These are phyloP conservation scores for Aspergillus puulaauensis DNA, from an alignment of 2,329 filamentous ascomycete species.

Conservation along the genomic window DNA sequence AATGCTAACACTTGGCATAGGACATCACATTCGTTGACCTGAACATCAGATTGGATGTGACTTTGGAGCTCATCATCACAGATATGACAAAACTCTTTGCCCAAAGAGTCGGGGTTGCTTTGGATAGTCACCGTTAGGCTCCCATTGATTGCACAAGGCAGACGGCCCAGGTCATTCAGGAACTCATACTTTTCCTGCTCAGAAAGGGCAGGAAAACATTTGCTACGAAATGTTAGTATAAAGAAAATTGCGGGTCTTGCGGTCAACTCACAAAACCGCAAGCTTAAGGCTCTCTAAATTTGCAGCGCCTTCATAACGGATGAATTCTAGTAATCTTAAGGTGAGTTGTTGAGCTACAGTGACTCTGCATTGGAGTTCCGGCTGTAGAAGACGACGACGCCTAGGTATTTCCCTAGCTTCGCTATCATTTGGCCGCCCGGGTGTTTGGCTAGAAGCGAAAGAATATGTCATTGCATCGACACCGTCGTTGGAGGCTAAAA, in stretches of 20 bases:
- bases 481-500: background rate
- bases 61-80: constrained; percentile 36
- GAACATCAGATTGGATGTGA: constrained; percentile 12
- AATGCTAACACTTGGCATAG: constrained; percentile 46
- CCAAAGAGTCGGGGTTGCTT: constrained; percentile 19
- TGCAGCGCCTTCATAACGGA: constrained; percentile 34
- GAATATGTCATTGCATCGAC: background rate
- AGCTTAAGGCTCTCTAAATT: constrained; percentile 43
- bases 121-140: constrained; percentile 39
- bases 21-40: constrained; percentile 27
- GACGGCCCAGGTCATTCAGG: constrained; percentile 56
- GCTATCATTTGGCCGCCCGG: constrained; percentile 12
- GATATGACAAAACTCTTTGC: constrained; percentile 32
- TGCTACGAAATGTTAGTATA: constrained; percentile 26
- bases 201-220: constrained; percentile 47
- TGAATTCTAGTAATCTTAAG: constrained; percentile 28
- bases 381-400: constrained; percentile 31
- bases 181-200: constrained; percentile 54
- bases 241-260: background rate
- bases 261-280: constrained; percentile 49
- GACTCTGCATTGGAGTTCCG: constrained; percentile 34
- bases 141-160: constrained; percentile 57
- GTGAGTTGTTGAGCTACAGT: constrained; percentile 33
- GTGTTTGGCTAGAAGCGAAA: constrained; percentile 11
- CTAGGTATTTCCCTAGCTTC: constrained; percentile 32